A percentile compares a stretch with the other conserved stretches of the same genome.
Evolutionary conservation across 164 flowering plant species (phyloP).

Genomic region (Tetracentron sinense): DNA sequence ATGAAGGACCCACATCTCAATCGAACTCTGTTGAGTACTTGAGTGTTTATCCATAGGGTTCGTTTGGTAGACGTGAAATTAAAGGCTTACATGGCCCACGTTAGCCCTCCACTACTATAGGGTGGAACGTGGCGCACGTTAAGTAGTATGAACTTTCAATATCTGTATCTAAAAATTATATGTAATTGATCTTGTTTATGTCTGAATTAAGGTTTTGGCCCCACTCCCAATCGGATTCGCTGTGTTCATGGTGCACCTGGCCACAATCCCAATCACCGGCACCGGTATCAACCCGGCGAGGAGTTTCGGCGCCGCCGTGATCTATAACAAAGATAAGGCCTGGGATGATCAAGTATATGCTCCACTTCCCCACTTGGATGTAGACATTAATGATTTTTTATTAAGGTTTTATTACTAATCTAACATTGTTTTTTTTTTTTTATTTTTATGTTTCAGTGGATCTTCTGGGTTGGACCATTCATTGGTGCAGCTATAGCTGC

Average conservation of each 20-base stretch:
- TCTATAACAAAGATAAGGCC: conserved; percentile 33
- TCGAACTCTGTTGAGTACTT: too few species aligned
- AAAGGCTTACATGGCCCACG: too few species aligned
- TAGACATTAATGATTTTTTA: background rate
- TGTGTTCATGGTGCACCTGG: conserved; percentile 53
- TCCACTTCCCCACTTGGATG: background rate
- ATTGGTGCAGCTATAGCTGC: conserved; percentile 53
- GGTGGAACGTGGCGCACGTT: too few species aligned
- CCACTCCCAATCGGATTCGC: conserved; percentile 56
- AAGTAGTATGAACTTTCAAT: too few species aligned
- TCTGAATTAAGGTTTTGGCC: conserved; percentile 37
- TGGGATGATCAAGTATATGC: conserved; percentile 42
- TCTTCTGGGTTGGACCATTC: conserved; percentile 65
- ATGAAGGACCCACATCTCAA: too few species aligned
- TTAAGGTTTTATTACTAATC: background rate
- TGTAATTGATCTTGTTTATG: background rate
- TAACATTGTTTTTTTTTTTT: too few species aligned
- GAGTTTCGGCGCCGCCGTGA: conserved; percentile 45
- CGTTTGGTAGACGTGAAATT: too few species aligned
- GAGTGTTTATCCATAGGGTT: too few species aligned
- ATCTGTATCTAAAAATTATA: background rate
- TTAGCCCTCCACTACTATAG: too few species aligned
- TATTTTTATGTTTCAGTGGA: conserved; percentile 51
- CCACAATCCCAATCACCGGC: conserved; percentile 51
- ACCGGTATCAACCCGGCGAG: conserved; percentile 56